A percentile compares a stretch with the other conserved stretches of the same genome.
Evolutionary conservation across 495 filamentous ascomycete genomes (phyloP).

Genomic region (Penicillium verhagenii): DNA sequence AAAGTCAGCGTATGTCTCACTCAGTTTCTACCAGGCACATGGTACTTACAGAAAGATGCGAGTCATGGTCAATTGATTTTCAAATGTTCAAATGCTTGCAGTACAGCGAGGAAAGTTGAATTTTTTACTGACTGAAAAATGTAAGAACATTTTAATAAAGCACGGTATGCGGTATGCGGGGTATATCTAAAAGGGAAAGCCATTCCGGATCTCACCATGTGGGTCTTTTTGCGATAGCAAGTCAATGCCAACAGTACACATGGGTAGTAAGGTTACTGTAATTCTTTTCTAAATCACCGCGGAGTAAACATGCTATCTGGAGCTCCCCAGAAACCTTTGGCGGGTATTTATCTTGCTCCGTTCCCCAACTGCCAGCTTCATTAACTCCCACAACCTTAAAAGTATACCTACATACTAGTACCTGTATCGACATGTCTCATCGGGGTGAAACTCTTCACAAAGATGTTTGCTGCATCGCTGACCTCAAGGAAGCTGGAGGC

Average conservation of each 20-base stretch:
- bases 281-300: background rate
- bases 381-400: background rate
- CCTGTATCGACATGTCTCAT: conserved; percentile 36
- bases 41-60: conserved; percentile 22
- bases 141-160: conserved; percentile 2
- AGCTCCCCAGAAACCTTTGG: too few species aligned
- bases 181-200: conserved; percentile 6
- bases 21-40: background rate
- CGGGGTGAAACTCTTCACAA: conserved; percentile 31
- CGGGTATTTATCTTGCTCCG: conserved; percentile 13
- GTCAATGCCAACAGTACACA: conserved; percentile 9
- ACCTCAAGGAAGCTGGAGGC: conserved; percentile 31
- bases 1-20: conserved; percentile 2
- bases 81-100: background rate
- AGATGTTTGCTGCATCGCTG: conserved; percentile 36
- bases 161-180: conserved; percentile 1
- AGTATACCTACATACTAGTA: background rate
- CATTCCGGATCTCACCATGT: conserved; percentile 6
- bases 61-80: conserved; percentile 17
- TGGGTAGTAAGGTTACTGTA: conserved; percentile 1
- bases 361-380: background rate
- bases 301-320: background rate
- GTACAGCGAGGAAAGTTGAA: background rate
- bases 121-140: background rate
- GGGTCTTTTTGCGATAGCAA: conserved; percentile 11